phyloP scores from a whole-genome alignment of 495 filamentous ascomycete species.

The Pseudomonodictys pantanalensis region DNA sequence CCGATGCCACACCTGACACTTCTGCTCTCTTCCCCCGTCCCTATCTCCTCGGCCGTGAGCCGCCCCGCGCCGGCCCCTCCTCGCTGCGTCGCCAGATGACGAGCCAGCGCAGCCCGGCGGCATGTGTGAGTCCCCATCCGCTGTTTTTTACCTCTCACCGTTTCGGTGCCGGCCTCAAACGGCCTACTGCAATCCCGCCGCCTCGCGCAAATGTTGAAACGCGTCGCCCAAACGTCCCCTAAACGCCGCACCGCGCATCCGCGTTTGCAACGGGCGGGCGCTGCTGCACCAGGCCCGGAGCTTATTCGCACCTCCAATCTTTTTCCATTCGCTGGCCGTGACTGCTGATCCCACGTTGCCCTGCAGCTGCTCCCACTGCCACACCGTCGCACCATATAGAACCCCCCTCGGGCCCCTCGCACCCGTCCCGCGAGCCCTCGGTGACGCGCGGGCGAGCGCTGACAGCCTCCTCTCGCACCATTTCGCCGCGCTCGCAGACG shows the following conservation, averaged over 20 bases:
- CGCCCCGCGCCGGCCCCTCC: neutral
- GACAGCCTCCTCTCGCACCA: conserved; percentile 31
- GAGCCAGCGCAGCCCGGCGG: conserved; percentile 15
- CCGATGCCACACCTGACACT: neutral
- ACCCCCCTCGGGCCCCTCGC: conserved; percentile 22
- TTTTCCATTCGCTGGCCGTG: conserved; percentile 3
- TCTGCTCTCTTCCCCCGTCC: neutral
- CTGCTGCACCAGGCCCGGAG: conserved; percentile 17
- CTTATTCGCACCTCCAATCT: conserved; percentile 26
- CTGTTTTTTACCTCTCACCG: neutral
- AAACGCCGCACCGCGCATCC: conserved; percentile 3
- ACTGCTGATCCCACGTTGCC: conserved; percentile 25
- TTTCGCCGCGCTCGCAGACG: conserved; percentile 39
- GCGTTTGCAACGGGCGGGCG: neutral
- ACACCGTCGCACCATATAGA: conserved; percentile 34
- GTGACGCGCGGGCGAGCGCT: conserved; percentile 39
- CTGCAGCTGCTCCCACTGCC: conserved; percentile 30
- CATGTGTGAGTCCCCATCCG: conserved; percentile 22
- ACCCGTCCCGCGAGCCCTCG: conserved; percentile 36
- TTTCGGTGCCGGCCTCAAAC: neutral
- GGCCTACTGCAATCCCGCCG: too few relatives aligned
- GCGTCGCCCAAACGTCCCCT: neutral
- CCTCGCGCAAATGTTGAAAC: too few relatives aligned
- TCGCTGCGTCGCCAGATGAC: conserved; percentile 11
- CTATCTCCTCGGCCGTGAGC: conserved; percentile 2